Base-by-base conservation (phyloP, 768 basidiomycete species). In the Sarcodon aspratus region DNA sequence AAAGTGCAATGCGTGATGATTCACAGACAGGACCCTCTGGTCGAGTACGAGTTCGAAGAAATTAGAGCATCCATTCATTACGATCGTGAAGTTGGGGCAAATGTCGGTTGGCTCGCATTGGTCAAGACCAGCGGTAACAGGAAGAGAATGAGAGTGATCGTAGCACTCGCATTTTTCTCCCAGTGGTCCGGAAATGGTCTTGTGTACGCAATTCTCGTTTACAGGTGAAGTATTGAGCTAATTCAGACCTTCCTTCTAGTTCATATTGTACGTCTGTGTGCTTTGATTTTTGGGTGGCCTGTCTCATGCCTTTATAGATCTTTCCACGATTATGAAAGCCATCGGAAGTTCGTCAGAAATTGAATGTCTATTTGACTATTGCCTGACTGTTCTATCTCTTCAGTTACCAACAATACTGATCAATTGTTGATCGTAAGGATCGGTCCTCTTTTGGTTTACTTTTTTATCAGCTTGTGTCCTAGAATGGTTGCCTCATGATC, bases 31-130 rank as follows among this genome's bases (percentile, higher is more conserved):
- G 76, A 82, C 55, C 73, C 79, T 1, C 69, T 79, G 1, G 77
- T 81, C 1, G 67, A 74, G 53, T 79, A 74, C 57, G 78, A 80
- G 57, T 80, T 76, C 53, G 70, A 75, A 53, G 80, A 82, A 61
- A 83, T 84, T 65, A 79, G 76, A 57, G 69, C 75, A 21, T 78
- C 78, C 6, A 66, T 78, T 48, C 51, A 51, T 11, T 33, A 61
- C 7, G 55, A 50, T 55, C 54, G 45, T 55, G 50, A 40, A 17
- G 47, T 53, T 15, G 43, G 45, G 12, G 36, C 43, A 11, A 54
- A 52, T 65, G 62, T 73, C 15, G 71, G 72, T 17, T 80, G 71
- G 73, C 36, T 54, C 33, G 65, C 54, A 38, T 53, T 56, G 21
- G 45, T 79, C 59, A 71, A 63, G 58, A 73, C 66, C 9, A 63